Conservation (phyloP, 495 filamentous ascomycete species). For the Annulohypoxylon nitens region DNA sequence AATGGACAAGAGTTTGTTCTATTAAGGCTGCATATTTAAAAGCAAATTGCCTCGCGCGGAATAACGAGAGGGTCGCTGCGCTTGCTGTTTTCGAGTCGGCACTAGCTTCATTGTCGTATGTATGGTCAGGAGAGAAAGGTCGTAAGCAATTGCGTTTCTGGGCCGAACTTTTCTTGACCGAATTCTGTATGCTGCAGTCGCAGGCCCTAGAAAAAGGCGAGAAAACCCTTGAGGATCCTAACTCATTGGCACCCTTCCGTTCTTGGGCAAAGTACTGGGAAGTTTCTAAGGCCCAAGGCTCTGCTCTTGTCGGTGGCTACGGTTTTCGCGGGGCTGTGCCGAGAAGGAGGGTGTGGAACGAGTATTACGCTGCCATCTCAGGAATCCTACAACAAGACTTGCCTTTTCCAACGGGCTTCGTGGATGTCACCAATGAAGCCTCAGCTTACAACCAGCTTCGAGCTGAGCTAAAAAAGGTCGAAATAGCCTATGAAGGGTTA, state of each 20-base stretch:
- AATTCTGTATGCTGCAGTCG: conserved; percentile 74
- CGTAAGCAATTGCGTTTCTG: conserved; percentile 76
- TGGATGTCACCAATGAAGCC: conserved; percentile 55
- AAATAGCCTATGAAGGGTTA: conserved; percentile 77
- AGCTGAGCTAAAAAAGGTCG: conserved; percentile 79
- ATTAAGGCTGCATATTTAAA: conserved; percentile 82
- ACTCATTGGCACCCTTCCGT: conserved; percentile 69
- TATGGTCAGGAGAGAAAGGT: conserved; percentile 58
- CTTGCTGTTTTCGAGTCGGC: conserved; percentile 73
- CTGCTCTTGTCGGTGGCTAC: conserved; percentile 57
- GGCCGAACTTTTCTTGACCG: conserved; percentile 81
- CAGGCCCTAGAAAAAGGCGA: conserved; percentile 65
- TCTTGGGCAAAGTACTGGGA: conserved; percentile 73
- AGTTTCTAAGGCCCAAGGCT: conserved; percentile 52
- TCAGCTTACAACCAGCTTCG: conserved; percentile 74
- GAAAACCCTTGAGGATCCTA: conserved; percentile 58
- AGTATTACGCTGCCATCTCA: conserved; percentile 83
- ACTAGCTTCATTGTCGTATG: conserved; percentile 67
- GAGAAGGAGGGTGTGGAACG: conserved; percentile 77
- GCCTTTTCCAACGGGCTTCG: conserved; percentile 62
- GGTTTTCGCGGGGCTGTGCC: conserved; percentile 62
- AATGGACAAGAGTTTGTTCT: conserved; percentile 84
- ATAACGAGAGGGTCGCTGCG: conserved; percentile 67
- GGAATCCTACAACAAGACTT: conserved; percentile 68
- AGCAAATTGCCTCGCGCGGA: conserved; percentile 74